These are phyloP conservation scores for Thielaviopsis ethacetica DNA, from an alignment of 2,329 filamentous ascomycete species.

Conservation along the genomic window DNA sequence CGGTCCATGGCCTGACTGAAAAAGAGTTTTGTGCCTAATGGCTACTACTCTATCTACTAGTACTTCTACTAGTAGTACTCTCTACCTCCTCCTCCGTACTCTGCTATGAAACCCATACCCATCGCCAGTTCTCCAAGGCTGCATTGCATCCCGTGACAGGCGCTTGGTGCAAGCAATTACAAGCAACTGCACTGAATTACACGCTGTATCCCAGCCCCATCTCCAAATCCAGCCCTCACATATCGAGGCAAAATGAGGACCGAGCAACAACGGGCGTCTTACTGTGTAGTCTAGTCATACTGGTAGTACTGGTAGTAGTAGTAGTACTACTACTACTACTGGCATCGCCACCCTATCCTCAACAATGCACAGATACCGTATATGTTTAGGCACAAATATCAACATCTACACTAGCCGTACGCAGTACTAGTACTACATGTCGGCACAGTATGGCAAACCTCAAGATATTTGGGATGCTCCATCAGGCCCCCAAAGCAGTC, in stretches of 20 bases:
- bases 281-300: neutral
- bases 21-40: neutral
- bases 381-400: conserved; percentile 9
- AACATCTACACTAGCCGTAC: neutral
- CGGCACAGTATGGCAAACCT: neutral
- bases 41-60: too few relatives aligned
- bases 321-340: too few relatives aligned
- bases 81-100: too few relatives aligned
- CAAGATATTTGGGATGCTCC: neutral
- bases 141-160: neutral
- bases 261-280: too few relatives aligned
- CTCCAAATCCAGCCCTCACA: neutral
- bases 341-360: too few relatives aligned
- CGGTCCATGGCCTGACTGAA: neutral
- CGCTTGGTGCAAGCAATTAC: neutral
- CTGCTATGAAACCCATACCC: neutral
- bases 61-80: too few relatives aligned
- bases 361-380: too few relatives aligned
- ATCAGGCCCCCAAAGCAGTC: neutral
- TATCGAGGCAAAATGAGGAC: neutral
- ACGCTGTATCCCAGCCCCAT: neutral
- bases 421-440: neutral
- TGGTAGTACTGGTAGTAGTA: too few relatives aligned
- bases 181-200: neutral
- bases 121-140: neutral